These are phyloP conservation scores for Penicillium bialowiezense DNA, from an alignment of 495 filamentous ascomycete species.

Conservation along the genomic window DNA sequence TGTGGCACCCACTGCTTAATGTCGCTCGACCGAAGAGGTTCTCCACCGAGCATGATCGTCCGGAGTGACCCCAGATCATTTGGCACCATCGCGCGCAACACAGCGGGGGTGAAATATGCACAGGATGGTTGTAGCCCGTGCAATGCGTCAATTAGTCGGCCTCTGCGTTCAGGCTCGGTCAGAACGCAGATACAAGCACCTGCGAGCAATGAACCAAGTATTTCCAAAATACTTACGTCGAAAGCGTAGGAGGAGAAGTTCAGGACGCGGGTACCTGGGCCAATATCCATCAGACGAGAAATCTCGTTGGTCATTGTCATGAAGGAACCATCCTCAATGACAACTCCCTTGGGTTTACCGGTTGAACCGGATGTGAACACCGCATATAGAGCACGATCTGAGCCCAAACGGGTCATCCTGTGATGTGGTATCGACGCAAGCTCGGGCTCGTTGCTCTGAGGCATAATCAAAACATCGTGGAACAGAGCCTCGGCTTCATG, in stretches of 20 bases:
- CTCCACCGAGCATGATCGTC: conserved; percentile 13
- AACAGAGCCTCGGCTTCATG: too few relatives aligned
- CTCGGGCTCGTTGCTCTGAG: too few relatives aligned
- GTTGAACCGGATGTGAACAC: conserved; percentile 34
- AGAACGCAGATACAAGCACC: conserved; percentile 47
- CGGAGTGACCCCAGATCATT: too few relatives aligned
- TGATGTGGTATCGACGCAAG: too few relatives aligned
- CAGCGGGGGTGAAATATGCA: too few relatives aligned
- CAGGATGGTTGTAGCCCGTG: too few relatives aligned
- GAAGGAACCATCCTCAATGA: conserved; percentile 10
- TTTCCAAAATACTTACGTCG: conserved; percentile 39
- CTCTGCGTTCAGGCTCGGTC: too few relatives aligned
- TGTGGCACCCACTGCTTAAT: conserved; percentile 3
- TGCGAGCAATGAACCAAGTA: conserved; percentile 32
- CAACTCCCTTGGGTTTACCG: conserved; percentile 38
- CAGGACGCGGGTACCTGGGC: conserved; percentile 38
- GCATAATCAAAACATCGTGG: too few relatives aligned
- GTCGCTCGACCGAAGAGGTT: not conserved
- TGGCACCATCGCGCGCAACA: too few relatives aligned
- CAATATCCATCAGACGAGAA: conserved; percentile 32
- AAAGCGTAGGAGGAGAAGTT: conserved; percentile 46
- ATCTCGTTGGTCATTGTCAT: not conserved
- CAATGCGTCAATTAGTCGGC: too few relatives aligned
- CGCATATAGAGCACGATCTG: not conserved
- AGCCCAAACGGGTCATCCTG: too few relatives aligned